Conservation (phyloP, 257 asterid genomes). For the Solanum appendiculatum region DNA sequence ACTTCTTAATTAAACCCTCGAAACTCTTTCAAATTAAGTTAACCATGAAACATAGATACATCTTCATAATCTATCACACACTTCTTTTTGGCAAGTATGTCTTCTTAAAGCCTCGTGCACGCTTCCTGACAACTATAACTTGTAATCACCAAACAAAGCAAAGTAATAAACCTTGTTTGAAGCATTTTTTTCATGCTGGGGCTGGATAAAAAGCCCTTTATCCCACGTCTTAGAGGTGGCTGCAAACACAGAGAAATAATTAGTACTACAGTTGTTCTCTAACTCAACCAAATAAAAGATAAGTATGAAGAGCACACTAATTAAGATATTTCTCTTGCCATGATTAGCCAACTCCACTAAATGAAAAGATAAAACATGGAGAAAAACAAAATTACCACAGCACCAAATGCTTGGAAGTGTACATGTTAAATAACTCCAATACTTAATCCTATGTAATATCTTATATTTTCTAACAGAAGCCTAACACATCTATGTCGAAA, state of each 20-base stretch:
- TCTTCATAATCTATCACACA: neutral
- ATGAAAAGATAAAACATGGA: neutral
- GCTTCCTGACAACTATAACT: neutral
- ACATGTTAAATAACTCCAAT: neutral
- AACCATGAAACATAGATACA: neutral
- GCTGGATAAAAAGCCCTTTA: constrained; percentile 61
- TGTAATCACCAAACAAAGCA: neutral
- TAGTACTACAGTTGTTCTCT: neutral
- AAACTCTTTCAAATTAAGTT: neutral
- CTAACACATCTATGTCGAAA: neutral
- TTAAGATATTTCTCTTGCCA: neutral
- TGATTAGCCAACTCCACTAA: neutral
- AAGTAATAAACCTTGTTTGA: constrained; percentile 47
- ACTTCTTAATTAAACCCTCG: neutral
- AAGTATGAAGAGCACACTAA: neutral
- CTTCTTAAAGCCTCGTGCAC: neutral
- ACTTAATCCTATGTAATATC: neutral
- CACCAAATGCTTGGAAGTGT: neutral
- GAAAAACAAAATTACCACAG: neutral
- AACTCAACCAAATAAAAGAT: neutral
- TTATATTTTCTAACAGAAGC: neutral
- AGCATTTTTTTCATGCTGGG: constrained; percentile 42
- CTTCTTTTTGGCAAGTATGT: neutral
- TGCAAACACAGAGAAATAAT: constrained; percentile 16
- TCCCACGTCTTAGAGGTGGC: constrained; percentile 84